Percentiles rank a stretch among this genome's conserved stretches.
These are phyloP conservation scores for Juncus effusus DNA, from an alignment of 176 grass and related monocot genomes.

Conservation along the genomic window DNA sequence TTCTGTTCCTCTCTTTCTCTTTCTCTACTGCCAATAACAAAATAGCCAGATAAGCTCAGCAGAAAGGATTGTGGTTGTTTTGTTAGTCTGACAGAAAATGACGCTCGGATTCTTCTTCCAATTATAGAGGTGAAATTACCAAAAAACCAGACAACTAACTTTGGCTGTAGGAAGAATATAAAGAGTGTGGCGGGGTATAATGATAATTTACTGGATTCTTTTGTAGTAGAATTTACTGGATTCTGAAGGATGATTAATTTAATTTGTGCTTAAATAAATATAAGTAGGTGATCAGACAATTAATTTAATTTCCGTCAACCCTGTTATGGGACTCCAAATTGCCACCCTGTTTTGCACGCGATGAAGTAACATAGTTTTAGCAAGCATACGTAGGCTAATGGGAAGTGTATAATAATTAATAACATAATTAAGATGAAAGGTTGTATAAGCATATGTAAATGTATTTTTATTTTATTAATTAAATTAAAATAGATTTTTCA, in stretches of 20 bases:
- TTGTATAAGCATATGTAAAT: too few species aligned
- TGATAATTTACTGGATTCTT: neutral
- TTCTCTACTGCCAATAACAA: neutral
- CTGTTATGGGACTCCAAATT: slow-evolving; percentile 4
- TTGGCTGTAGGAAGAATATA: slow-evolving; percentile 16
- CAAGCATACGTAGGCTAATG: too few species aligned
- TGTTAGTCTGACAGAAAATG: neutral
- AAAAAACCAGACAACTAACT: neutral
- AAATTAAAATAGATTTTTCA: too few species aligned
- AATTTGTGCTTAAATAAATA: neutral
- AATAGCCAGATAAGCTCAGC: slow-evolving; percentile 1
- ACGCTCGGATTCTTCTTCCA: slow-evolving; percentile 16
- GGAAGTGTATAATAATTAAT: too few species aligned
- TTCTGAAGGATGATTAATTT: neutral
- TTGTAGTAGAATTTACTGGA: too few species aligned
- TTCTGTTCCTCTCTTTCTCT: slow-evolving; percentile 1
- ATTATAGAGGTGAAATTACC: slow-evolving; percentile 25
- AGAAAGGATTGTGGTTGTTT: slow-evolving; percentile 5
- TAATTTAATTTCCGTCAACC: slow-evolving; percentile 9
- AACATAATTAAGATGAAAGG: too few species aligned
- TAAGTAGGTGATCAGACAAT: slow-evolving; percentile 3
- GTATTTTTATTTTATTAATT: too few species aligned
- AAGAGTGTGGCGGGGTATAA: neutral
- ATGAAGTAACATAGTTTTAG: slow-evolving; percentile 1
- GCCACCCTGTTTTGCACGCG: neutral